Percentiles rank a stretch among this genome's conserved stretches.
These are phyloP conservation scores for Leccinellum rugosiceps DNA, from an alignment of 768 basidiomycete species.

Conservation along the genomic window DNA sequence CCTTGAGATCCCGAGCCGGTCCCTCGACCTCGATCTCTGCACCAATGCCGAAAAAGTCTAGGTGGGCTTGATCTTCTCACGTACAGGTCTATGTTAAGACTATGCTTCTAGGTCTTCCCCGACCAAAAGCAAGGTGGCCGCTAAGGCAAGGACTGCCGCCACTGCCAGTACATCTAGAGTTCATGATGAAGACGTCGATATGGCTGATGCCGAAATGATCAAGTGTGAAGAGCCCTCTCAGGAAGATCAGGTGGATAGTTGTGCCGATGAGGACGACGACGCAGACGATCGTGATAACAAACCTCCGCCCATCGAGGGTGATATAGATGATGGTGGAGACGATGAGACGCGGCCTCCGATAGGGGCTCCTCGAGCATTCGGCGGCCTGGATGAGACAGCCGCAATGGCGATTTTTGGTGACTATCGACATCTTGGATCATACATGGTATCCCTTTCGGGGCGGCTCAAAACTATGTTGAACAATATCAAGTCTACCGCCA, in stretches of 20 bases:
- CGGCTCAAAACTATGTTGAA: constrained; percentile 89
- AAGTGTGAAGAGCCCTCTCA: constrained; percentile 43
- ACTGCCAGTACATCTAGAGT: constrained; percentile 60
- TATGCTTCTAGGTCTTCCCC: constrained; percentile 40
- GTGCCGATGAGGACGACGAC: constrained; percentile 40
- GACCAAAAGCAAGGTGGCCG: constrained; percentile 57
- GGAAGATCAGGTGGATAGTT: constrained; percentile 45
- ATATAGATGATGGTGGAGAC: constrained; percentile 42
- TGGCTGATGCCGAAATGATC: constrained; percentile 61
- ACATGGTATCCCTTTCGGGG: constrained; percentile 84
- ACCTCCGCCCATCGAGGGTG: constrained; percentile 44
- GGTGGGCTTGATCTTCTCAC: constrained; percentile 37
- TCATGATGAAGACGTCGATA: constrained; percentile 73
- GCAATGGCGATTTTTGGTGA: constrained; percentile 83
- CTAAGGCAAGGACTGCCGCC: constrained; percentile 55
- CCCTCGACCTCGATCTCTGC: constrained; percentile 38
- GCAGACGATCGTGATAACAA: constrained; percentile 50
- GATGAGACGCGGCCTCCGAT: constrained; percentile 35
- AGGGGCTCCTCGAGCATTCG: constrained; percentile 40
- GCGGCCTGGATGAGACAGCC: constrained; percentile 62
- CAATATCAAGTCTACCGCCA: constrained; percentile 82
- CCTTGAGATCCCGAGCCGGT: constrained; percentile 59
- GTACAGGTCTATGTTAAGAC: constrained; percentile 10
- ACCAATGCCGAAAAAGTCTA: constrained; percentile 76
- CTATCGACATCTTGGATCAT: constrained; percentile 86